These are phyloP conservation scores for Tausonia pullulans DNA, from an alignment of 1,284 basidiomycete genomes.

Conservation along the genomic window DNA sequence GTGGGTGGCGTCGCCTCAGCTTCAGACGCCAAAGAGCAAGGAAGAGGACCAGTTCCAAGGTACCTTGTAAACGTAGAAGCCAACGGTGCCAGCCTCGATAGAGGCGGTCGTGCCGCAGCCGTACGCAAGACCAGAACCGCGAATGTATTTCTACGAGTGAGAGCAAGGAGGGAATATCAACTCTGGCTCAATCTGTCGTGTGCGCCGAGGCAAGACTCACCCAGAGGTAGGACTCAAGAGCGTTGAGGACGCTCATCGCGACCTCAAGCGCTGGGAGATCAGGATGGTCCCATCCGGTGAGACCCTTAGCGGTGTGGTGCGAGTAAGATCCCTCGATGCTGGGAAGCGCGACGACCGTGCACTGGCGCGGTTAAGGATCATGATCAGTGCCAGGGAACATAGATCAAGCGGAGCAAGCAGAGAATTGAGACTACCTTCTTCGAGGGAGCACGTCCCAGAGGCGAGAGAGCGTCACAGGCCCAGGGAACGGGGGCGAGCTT, in stretches of 20 bases:
- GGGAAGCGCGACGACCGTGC: slow-evolving; percentile 73
- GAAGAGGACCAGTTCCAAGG: slow-evolving; percentile 24
- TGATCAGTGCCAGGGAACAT: too few relatives aligned
- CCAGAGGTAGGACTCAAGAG: slow-evolving; percentile 92
- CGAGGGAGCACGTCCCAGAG: slow-evolving; percentile 59
- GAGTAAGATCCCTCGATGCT: slow-evolving; percentile 92
- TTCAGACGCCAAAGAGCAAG: not conserved
- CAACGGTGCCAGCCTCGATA: slow-evolving; percentile 68
- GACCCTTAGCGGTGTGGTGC: slow-evolving; percentile 65
- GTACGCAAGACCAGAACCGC: slow-evolving; percentile 88
- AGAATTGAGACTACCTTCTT: slow-evolving; percentile 25
- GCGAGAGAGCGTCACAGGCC: slow-evolving; percentile 57
- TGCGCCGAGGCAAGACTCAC: slow-evolving; percentile 34
- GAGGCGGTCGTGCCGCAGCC: slow-evolving; percentile 72
- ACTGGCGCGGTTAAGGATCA: slow-evolving; percentile 37
- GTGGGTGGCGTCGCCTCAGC: slow-evolving; percentile 4
- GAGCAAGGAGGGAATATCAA: not conserved
- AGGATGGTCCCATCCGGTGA: slow-evolving; percentile 66
- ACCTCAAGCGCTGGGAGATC: slow-evolving; percentile 77
- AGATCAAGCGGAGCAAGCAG: too few relatives aligned
- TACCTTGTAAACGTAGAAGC: slow-evolving; percentile 72
- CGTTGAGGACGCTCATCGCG: slow-evolving; percentile 80
- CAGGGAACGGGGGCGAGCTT: slow-evolving; percentile 57
- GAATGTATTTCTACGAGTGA: slow-evolving; percentile 48
- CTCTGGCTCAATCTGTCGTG: not conserved